These are phyloP conservation scores for Mortierella antarctica DNA, from an alignment of 192 early-diverging fungal genomes.

Conservation along the genomic window DNA sequence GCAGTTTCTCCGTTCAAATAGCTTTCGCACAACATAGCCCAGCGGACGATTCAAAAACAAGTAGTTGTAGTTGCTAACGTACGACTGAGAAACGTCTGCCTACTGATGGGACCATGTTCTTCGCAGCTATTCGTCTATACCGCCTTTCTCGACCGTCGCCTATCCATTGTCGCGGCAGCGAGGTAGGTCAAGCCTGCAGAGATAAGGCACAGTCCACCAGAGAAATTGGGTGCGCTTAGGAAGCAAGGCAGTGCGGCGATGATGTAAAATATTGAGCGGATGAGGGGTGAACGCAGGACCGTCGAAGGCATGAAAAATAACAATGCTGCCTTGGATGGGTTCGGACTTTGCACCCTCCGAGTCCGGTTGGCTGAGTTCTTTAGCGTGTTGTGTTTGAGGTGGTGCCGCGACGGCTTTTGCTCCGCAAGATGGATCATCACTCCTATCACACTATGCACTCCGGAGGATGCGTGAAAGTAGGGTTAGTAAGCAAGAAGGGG, in stretches of 20 bases:
- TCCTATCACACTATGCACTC: constrained; percentile 8
- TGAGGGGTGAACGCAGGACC: constrained; percentile 1
- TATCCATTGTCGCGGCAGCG: constrained; percentile 12
- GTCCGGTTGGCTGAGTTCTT: background rate
- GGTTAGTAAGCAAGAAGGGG: background rate
- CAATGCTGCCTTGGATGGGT: background rate
- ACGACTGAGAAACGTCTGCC: background rate
- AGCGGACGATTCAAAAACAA: background rate
- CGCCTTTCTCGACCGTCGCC: constrained; percentile 5
- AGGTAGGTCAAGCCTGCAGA: constrained; percentile 33
- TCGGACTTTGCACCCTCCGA: too few species aligned
- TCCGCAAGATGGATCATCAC: constrained; percentile 15
- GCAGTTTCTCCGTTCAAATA: background rate
- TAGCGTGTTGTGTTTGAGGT: background rate
- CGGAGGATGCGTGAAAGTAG: background rate
- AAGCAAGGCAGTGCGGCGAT: constrained; percentile 21
- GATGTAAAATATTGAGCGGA: constrained; percentile 19
- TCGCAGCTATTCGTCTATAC: background rate
- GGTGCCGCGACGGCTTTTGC: background rate
- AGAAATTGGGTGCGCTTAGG: constrained; percentile 25
- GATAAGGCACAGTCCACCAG: constrained; percentile 32
- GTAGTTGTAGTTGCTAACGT: background rate
- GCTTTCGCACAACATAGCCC: background rate
- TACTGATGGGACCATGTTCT: background rate
- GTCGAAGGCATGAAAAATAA: background rate